phyloP scores from a whole-genome alignment of 2,329 filamentous ascomycete species.

The Pseudocercospora fuligena region DNA sequence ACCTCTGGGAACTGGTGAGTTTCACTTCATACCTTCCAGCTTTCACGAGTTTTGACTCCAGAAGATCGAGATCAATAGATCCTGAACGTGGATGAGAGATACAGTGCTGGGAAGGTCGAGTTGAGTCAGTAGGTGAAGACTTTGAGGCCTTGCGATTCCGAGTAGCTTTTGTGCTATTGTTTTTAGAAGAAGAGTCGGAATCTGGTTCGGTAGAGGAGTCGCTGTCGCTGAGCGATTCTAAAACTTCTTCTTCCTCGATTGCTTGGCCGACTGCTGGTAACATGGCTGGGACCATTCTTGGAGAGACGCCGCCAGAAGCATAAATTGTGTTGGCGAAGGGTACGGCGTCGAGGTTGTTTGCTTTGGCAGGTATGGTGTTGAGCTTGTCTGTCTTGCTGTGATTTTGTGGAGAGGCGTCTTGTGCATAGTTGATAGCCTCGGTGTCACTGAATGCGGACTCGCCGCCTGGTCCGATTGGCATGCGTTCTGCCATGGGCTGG shows the following conservation, averaged over 20 bases:
- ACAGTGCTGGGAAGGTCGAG: not conserved
- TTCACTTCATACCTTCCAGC: constrained; percentile 14
- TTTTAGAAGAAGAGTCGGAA: not conserved
- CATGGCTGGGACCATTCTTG: constrained; percentile 11
- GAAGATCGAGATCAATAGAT: constrained; percentile 17
- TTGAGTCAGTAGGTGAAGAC: not conserved
- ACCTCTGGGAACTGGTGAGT: not conserved
- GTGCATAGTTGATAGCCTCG: not conserved
- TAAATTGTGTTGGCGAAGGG: not conserved
- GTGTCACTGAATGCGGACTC: constrained; percentile 4
- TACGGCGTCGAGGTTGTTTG: not conserved
- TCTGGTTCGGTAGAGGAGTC: not conserved
- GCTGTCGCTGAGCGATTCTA: not conserved
- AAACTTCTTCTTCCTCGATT: constrained; percentile 10
- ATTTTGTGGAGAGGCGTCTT: not conserved
- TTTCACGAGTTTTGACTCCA: constrained; percentile 13
- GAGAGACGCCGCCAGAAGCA: not conserved
- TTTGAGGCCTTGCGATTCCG: not conserved
- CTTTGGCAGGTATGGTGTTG: not conserved
- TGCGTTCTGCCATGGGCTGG: constrained; percentile 11
- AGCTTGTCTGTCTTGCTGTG: not conserved
- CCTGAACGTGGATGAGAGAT: not conserved
- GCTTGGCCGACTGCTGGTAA: constrained; percentile 11
- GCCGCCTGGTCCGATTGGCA: constrained; percentile 15
- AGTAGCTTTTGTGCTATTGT: not conserved